Evolutionary conservation across 148 eudicot genomes (phyloP).

Genomic region (Camellia granthamiana): DNA sequence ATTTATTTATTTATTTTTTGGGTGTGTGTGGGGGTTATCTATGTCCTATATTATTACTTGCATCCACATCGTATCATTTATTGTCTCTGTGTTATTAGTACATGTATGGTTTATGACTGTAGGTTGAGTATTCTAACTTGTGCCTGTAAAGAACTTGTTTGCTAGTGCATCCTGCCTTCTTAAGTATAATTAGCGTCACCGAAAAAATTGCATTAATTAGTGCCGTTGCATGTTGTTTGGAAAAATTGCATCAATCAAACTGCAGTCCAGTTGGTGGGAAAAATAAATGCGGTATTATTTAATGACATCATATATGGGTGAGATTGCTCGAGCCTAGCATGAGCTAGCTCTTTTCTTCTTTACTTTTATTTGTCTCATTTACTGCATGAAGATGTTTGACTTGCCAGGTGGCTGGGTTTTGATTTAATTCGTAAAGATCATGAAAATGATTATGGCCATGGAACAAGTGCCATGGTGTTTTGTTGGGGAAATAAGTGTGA

Average conservation of each 20-base stretch:
- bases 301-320: not conserved
- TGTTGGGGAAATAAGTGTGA: not conserved
- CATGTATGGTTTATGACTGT: not conserved
- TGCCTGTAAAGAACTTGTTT: not conserved
- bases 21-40: not conserved
- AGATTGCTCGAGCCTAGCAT: not conserved
- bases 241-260: not conserved
- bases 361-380: not conserved
- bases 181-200: not conserved
- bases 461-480: too few species aligned
- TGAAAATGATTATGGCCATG: not conserved
- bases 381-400: not conserved
- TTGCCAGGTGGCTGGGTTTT: not conserved
- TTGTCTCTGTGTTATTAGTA: not conserved
- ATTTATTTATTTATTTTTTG: too few species aligned
- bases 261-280: not conserved
- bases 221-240: not conserved
- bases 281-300: not conserved
- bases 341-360: not conserved
- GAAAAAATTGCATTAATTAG: not conserved
- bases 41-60: not conserved
- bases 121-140: not conserved
- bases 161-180: not conserved
- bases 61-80: not conserved
- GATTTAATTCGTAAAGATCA: not conserved